A percentile compares a stretch with the other conserved stretches of the same genome.
phyloP scores from a whole-genome alignment of 2,329 filamentous ascomycete species.

The Herpotrichia juniperi region DNA sequence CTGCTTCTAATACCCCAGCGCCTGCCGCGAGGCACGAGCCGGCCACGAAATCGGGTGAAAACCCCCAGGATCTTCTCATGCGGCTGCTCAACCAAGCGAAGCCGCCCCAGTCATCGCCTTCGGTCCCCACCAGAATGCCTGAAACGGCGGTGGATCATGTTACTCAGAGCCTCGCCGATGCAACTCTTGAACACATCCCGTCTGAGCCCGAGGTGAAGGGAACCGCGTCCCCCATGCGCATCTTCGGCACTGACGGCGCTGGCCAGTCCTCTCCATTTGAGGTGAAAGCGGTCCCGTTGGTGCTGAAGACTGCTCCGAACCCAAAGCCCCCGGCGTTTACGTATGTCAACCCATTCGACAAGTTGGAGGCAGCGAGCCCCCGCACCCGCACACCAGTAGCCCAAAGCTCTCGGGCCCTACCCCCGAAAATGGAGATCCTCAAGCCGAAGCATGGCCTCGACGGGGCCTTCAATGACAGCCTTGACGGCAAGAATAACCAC shows the following conservation, averaged over 20 bases:
- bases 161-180: slow-evolving; percentile 52
- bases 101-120: slow-evolving; percentile 40
- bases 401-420: slow-evolving; percentile 23
- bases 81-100: slow-evolving; percentile 81
- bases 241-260: slow-evolving; percentile 51
- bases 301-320: slow-evolving; percentile 17
- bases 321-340: slow-evolving; percentile 62
- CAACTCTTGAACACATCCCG: slow-evolving; percentile 48
- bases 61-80: slow-evolving; percentile 85
- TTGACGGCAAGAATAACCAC: slow-evolving; percentile 25
- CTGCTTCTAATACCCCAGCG: slow-evolving; percentile 33
- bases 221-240: slow-evolving; percentile 34
- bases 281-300: slow-evolving; percentile 37
- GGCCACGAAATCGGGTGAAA: slow-evolving; percentile 52
- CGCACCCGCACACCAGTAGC: slow-evolving; percentile 53
- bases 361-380: slow-evolving; percentile 70
- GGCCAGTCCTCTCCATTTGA: slow-evolving; percentile 39
- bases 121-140: slow-evolving; percentile 40
- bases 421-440: slow-evolving; percentile 52
- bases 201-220: slow-evolving; percentile 37
- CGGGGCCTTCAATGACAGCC: slow-evolving; percentile 33
- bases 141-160: slow-evolving; percentile 52
- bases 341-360: slow-evolving; percentile 75
- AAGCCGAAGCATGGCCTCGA: slow-evolving; percentile 52
- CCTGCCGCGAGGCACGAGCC: slow-evolving; percentile 34